Base-by-base conservation (phyloP, 177 flowering plant genomes). In the Vitis hybrid region DNA sequence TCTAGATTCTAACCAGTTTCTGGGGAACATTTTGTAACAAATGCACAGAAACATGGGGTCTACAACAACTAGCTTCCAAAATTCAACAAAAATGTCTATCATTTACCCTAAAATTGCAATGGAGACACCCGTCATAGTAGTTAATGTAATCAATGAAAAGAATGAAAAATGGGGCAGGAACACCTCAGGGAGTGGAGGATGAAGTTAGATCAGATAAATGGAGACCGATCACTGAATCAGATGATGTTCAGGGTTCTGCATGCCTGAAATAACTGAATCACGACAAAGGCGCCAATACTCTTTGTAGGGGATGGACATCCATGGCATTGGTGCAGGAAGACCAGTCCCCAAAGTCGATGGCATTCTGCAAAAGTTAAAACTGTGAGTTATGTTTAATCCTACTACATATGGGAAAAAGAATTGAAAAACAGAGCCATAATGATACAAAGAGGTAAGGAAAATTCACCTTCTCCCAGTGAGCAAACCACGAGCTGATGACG, bases 381-480 rank as follows among this genome's bases (percentile, higher is more conserved):
- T 54, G 41, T 1, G 55, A n/a, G n/a, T 27, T 60, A 6, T 55
- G 27, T 17, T 20, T 32, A 56, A 32, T 3, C 7, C 30, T 41
- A 41, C 48, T 41, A 41, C 0, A 9, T 9, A 17, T 11, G 20
- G 14, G 70, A 63, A 7, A 66, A 5, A 50, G 7, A 58, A 58
- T 32, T 4, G 8, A 59, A 17, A 17, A 48, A 21, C 2, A 35
- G 13, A 7, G 27, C 17, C 20, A 56, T 35, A 63, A 24, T 53
- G 15, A 69, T 52, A 13, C 50, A 66, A 5, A 14, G 10, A 55
- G 27, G 12, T 11, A 41, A 1, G 30, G 24, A 51, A 46, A 17
- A 60, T 68, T 73, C 67, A 93, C 99, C 92, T 89, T 76, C 57
- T 84, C 11, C 98, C 99, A 9, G 81, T 87, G 41, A 95, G 88